Evolutionary conservation across 306 rosid genomes (phyloP), one percentile per base, ranked within the genome.

Genomic region (Delonix regia): DNA sequence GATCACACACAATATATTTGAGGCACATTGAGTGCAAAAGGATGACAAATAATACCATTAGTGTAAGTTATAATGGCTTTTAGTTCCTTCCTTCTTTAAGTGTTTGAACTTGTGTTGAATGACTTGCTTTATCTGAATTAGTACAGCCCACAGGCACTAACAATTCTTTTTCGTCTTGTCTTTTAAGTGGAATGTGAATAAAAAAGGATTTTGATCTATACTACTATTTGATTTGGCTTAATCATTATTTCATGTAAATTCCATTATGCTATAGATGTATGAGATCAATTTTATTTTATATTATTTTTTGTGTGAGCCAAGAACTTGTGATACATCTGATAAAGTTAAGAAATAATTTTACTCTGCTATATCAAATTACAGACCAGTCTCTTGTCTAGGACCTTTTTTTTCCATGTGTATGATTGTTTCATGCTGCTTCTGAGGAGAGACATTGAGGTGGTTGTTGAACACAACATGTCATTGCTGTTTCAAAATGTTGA

Each of bases 21-120:
- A 1, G 74, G 33, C 22, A 24, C 22, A 61, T 27, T 8, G 36
- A 52, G 69, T 68, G 66, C 34, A 64, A 48, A 45, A 27, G 21
- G 82, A 69, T 57, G 82, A 56, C 39, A 62, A 70, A 78, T 47
- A 61, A 48, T 34, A 25, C 71, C 82, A 78, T 60, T 47, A 60
- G 24, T 55, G 21, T 60, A 53, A 49, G 62, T 71, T n/a, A n/a
- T n/a, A n/a, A 56, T 11, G 45, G 60, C 15, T 69, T 47, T 15
- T 7, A n/a, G 18, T 15, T 47, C 33, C 19, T 68, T 68, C 56
- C 30, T 38, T 41, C 48, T 5, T 3, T 22, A 9, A 41, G 45
- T 52, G 74, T 77, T 66, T 22, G 9, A 41, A 22, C 19, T 21
- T 13, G 22, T 30, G 24, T 39, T 49, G 68, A 41, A 13, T 42